Conservation (phyloP, 768 basidiomycete genomes). For the Termitomyces sp. region DNA sequence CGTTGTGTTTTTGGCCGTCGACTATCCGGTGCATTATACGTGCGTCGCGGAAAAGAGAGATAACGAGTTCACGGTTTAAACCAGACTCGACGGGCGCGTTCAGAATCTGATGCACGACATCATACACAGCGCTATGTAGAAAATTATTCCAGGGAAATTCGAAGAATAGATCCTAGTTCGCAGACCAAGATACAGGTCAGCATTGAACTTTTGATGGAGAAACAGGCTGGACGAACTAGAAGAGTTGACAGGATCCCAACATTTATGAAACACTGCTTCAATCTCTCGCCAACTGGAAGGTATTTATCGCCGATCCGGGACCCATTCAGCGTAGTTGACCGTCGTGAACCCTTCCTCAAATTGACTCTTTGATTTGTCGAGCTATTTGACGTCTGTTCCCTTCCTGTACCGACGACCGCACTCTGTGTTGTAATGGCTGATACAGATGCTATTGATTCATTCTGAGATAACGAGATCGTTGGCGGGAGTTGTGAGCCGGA, state of each 20-base stretch:
- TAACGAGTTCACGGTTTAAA: conserved; percentile 76
- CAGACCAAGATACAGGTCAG: not conserved
- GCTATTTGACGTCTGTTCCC: conserved; percentile 15
- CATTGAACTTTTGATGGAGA: not conserved
- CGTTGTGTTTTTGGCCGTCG: conserved; percentile 78
- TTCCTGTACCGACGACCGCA: conserved; percentile 19
- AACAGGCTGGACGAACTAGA: conserved; percentile 48
- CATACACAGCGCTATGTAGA: conserved; percentile 93
- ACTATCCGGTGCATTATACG: conserved; percentile 80
- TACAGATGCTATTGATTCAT: conserved; percentile 22
- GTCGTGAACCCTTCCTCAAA: conserved; percentile 53
- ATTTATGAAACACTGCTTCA: conserved; percentile 77
- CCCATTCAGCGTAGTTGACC: conserved; percentile 29
- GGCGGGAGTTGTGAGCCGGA: conserved; percentile 26
- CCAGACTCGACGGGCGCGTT: conserved; percentile 83
- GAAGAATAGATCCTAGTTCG: conserved; percentile 82
- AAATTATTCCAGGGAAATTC: conserved; percentile 98
- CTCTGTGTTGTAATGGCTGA: conserved; percentile 22
- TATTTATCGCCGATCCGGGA: conserved; percentile 24
- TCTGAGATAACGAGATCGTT: conserved; percentile 25
- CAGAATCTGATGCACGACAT: conserved; percentile 91
- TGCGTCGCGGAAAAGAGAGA: conserved; percentile 84
- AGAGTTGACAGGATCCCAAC: conserved; percentile 68
- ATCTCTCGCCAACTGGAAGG: conserved; percentile 64
- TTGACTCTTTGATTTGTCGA: conserved; percentile 23